These are phyloP conservation scores for Sextonia rubra DNA, from an alignment of 164 flowering plant genomes.

Conservation along the genomic window DNA sequence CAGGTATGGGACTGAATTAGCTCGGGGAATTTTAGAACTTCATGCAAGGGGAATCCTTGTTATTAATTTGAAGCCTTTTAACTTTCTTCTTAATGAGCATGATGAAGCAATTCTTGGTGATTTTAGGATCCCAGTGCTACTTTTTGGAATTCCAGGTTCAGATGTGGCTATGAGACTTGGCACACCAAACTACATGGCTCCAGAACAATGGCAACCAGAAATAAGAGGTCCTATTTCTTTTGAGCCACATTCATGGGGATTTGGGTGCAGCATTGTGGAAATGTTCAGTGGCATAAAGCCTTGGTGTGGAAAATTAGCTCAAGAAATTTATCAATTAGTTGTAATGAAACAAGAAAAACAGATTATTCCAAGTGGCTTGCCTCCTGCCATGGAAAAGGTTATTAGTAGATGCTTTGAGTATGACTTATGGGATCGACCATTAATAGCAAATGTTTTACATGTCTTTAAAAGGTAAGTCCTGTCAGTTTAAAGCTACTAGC, in stretches of 20 bases:
- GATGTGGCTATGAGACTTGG: constrained; percentile 62
- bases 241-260: constrained; percentile 96
- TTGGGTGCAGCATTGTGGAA: constrained; percentile 84
- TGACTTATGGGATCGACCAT: constrained; percentile 78
- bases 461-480: constrained; percentile 58
- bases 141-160: constrained; percentile 58
- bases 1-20: constrained; percentile 78
- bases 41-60: constrained; percentile 64
- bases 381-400: constrained; percentile 67
- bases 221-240: constrained; percentile 80
- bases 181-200: constrained; percentile 93
- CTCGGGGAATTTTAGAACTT: constrained; percentile 60
- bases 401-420: constrained; percentile 84
- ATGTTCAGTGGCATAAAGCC: constrained; percentile 81
- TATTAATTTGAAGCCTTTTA: constrained; percentile 82
- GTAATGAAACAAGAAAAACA: constrained; percentile 79
- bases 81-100: constrained; percentile 64
- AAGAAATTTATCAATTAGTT: constrained; percentile 59
- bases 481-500: background rate
- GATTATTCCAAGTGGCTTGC: constrained; percentile 66
- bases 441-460: constrained; percentile 54
- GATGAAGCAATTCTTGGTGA: constrained; percentile 73
- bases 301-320: constrained; percentile 72
- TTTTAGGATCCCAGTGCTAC: constrained; percentile 67
- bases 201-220: constrained; percentile 94